Evolutionary conservation across 306 rosid genomes (phyloP), one percentile per base, ranked within the genome.

Genomic region (Quercus dentata): DNA sequence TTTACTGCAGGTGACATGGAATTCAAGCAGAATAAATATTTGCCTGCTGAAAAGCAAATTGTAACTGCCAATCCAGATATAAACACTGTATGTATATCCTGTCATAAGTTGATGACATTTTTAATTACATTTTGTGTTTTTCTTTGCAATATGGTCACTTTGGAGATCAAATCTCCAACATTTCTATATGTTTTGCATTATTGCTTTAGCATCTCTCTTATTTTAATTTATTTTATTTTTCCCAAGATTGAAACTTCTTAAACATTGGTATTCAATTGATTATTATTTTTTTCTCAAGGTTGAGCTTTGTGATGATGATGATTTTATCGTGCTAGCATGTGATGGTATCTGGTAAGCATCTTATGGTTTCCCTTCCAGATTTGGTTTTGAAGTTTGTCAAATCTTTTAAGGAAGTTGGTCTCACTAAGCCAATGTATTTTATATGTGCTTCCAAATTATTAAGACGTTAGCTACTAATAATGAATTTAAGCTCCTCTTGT

Each of bases 61-160:
- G 83, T 95, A 73, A 91, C 99, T 77, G 97, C 98, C 62, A 89
- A 86, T 83, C 99, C 99, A 13, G 99, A 95, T 81, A 90, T 95
- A 81, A 89, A 86, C 87, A 87, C 92, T 59, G 99, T 95, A 91
- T 76, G 98, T 81, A 74, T 79, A 69, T 82, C 75, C 56, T 73
- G 68, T 75, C 7, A 71, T 80, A 35, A 57, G 65, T 80, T 73
- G 56, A 79, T 71, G 52, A 63, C 72, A 30, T 63, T 74, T 49
- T 58, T 46, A 27, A 14, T 63, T 80, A 68, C 57, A 71, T 20
- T 62, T 79, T 10, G n/a, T 41, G 77, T 31, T 62, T 78, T 80
- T 25, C 68, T 69, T 81, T 69, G 71, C 35, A 67, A 51, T n/a
- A 69, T 75, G 70, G 31, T 35, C 56, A 77, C 15, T 49, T 49